Evolutionary conservation across 78 protist species (phyloP).

Genomic region (Emiliania huxleyi): DNA sequence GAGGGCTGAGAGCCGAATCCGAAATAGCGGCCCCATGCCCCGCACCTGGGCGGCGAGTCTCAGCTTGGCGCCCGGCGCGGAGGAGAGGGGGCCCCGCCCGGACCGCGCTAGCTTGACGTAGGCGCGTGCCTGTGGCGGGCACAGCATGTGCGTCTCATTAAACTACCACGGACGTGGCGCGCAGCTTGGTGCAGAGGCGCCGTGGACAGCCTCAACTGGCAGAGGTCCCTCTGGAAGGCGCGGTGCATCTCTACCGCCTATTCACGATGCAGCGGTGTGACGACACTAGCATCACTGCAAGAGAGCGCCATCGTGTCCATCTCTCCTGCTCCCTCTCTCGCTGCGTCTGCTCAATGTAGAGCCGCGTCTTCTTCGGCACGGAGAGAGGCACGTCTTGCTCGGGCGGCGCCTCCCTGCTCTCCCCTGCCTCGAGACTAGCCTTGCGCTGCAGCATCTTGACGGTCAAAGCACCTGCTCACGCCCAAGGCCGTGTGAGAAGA

Average conservation of each 20-base stretch:
- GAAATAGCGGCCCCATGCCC: constrained; percentile 65
- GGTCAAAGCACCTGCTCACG: too few relatives aligned
- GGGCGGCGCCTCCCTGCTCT: constrained; percentile 50
- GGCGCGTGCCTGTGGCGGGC: too few relatives aligned
- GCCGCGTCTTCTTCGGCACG: constrained; percentile 67
- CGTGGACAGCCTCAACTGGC: constrained; percentile 63
- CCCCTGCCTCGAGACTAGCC: not conserved
- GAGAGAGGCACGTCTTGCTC: constrained; percentile 71
- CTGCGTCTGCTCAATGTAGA: constrained; percentile 77
- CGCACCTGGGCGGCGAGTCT: constrained; percentile 25
- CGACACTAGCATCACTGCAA: too few relatives aligned
- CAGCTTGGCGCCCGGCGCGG: not conserved
- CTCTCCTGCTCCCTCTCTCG: constrained; percentile 64
- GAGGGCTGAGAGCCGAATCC: not conserved
- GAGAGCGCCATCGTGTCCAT: too few relatives aligned
- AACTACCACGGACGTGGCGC: too few relatives aligned
- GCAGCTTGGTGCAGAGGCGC: too few relatives aligned
- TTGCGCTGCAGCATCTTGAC: constrained; percentile 39
- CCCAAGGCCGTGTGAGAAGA: too few relatives aligned
- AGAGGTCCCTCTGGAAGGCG: constrained; percentile 68
- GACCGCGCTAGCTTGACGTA: constrained; percentile 54
- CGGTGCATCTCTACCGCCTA: constrained; percentile 63
- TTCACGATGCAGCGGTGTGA: not conserved
- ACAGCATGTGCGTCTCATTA: too few relatives aligned
- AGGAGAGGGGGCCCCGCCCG: constrained; percentile 13